These are phyloP conservation scores for Cornus florida DNA, from an alignment of 148 eudicot genomes.

Conservation along the genomic window DNA sequence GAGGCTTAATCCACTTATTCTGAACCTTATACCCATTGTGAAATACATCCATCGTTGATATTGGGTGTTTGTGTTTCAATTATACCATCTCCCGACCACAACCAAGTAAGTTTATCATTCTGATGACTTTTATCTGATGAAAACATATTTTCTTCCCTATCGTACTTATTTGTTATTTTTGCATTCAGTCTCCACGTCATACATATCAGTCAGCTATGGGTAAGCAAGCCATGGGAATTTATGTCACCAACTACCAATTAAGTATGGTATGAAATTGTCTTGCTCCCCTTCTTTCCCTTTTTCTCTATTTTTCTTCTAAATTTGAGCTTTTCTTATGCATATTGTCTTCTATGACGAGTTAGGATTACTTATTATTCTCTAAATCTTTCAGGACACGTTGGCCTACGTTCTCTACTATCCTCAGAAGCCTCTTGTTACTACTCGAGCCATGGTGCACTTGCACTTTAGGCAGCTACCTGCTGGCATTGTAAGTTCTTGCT, in stretches of 20 bases:
- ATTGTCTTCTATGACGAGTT: not conserved
- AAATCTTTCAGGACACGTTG: slow-evolving; percentile 70
- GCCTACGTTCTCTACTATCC: slow-evolving; percentile 98
- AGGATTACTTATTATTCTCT: not conserved
- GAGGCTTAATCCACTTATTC: slow-evolving; percentile 84
- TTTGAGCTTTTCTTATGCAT: not conserved
- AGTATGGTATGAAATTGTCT: slow-evolving; percentile 62
- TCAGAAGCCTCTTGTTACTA: slow-evolving; percentile 97
- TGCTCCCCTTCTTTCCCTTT: no score
- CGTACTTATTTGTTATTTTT: slow-evolving; percentile 24
- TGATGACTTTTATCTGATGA: not conserved
- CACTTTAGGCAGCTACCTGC: slow-evolving; percentile 99
- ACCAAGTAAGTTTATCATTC: slow-evolving; percentile 55
- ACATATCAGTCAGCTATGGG: slow-evolving; percentile 99
- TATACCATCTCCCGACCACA: slow-evolving; percentile 98
- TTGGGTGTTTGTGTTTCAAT: slow-evolving; percentile 99
- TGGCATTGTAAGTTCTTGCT: slow-evolving; percentile 61
- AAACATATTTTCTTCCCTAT: not conserved
- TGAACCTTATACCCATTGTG: slow-evolving; percentile 96
- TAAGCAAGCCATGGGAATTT: slow-evolving; percentile 99
- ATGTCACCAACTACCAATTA: slow-evolving; percentile 96
- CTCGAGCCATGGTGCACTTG: slow-evolving; percentile 98
- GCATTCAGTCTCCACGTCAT: slow-evolving; percentile 89
- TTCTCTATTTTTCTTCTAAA: no score
- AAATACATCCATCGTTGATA: slow-evolving; percentile 94